Percentiles rank a stretch among this genome's conserved stretches.
Evolutionary conservation across 2,329 filamentous ascomycete genomes (phyloP).

Genomic region (Microthyrium microscopicum): DNA sequence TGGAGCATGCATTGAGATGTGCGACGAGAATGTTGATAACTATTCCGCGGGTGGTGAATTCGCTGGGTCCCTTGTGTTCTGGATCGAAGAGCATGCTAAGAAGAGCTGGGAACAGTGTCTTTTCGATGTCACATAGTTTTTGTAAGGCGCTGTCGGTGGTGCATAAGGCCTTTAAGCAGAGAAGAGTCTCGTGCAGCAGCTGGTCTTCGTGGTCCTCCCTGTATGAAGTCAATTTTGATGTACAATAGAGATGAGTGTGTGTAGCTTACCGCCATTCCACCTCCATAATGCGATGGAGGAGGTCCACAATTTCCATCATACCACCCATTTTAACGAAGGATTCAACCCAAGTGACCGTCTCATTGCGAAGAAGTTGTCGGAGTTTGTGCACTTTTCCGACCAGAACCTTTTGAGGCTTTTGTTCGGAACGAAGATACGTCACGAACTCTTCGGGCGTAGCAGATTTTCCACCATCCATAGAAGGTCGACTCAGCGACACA

Average conservation of each 20-base stretch:
- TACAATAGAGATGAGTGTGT: not conserved
- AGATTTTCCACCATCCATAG: slow-evolving; percentile 45
- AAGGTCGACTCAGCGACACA: not conserved
- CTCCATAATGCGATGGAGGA: slow-evolving; percentile 82
- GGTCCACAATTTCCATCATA: slow-evolving; percentile 75
- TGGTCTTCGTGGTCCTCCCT: slow-evolving; percentile 93
- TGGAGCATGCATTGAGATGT: slow-evolving; percentile 50
- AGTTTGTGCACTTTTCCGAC: slow-evolving; percentile 94
- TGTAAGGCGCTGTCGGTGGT: slow-evolving; percentile 77
- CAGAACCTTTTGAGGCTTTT: slow-evolving; percentile 68
- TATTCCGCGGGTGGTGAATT: slow-evolving; percentile 85
- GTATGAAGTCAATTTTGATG: slow-evolving; percentile 16
- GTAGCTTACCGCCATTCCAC: slow-evolving; percentile 77
- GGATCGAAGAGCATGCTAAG: slow-evolving; percentile 86
- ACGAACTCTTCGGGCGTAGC: slow-evolving; percentile 74
- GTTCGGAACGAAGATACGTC: slow-evolving; percentile 62
- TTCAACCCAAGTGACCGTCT: slow-evolving; percentile 92
- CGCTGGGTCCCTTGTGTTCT: slow-evolving; percentile 94
- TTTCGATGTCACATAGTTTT: slow-evolving; percentile 64
- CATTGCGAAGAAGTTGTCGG: slow-evolving; percentile 73
- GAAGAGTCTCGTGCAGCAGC: slow-evolving; percentile 75
- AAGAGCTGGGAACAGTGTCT: slow-evolving; percentile 68
- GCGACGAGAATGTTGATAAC: slow-evolving; percentile 75
- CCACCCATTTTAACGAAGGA: slow-evolving; percentile 77
- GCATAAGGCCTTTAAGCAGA: slow-evolving; percentile 86